Percentiles rank a stretch among this genome's conserved stretches.
These are phyloP conservation scores for Sporisorium reilianum DNA, from an alignment of 1,284 basidiomycete genomes.

Conservation along the genomic window DNA sequence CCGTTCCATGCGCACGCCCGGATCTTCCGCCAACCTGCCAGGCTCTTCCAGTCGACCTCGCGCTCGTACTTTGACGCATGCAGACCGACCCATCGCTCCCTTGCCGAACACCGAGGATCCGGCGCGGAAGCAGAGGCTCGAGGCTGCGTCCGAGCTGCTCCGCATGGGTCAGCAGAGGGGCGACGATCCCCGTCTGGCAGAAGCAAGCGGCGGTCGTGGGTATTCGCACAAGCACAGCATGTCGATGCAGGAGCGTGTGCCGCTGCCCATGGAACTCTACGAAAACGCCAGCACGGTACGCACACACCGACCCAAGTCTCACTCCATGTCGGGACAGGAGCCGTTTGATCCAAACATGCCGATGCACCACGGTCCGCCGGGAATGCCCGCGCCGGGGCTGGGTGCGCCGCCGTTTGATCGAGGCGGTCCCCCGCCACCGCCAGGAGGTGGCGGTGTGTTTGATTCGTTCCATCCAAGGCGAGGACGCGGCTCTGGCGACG, in stretches of 20 bases:
- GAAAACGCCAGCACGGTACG: slow-evolving; percentile 31
- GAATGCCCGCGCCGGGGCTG: slow-evolving; percentile 38
- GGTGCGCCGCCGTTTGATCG: slow-evolving; percentile 41
- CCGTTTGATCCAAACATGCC: slow-evolving; percentile 33
- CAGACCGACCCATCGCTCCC: slow-evolving; percentile 52
- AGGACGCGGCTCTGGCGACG: slow-evolving; percentile 42
- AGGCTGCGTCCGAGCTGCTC: slow-evolving; percentile 48
- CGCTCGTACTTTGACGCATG: slow-evolving; percentile 49
- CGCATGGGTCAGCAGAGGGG: slow-evolving; percentile 40
- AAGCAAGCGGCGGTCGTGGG: slow-evolving; percentile 17
- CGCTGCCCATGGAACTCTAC: slow-evolving; percentile 39
- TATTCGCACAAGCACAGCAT: slow-evolving; percentile 46
- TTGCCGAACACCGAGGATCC: slow-evolving; percentile 50
- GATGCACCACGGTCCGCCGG: slow-evolving; percentile 38
- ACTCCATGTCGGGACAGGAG: slow-evolving; percentile 45
- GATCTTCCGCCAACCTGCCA: slow-evolving; percentile 30
- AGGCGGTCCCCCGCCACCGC: slow-evolving; percentile 33
- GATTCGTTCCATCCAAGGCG: slow-evolving; percentile 51
- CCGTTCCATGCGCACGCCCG: slow-evolving; percentile 37
- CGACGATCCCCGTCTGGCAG: slow-evolving; percentile 8
- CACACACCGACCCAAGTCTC: slow-evolving; percentile 42
- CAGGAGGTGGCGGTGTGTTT: slow-evolving; percentile 29
- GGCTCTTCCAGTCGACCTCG: slow-evolving; percentile 38
- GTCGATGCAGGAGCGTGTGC: slow-evolving; percentile 48
- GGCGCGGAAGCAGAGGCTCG: slow-evolving; percentile 38